Conservation (phyloP, 1,284 basidiomycete species). For the Marasmius oreades region DNA sequence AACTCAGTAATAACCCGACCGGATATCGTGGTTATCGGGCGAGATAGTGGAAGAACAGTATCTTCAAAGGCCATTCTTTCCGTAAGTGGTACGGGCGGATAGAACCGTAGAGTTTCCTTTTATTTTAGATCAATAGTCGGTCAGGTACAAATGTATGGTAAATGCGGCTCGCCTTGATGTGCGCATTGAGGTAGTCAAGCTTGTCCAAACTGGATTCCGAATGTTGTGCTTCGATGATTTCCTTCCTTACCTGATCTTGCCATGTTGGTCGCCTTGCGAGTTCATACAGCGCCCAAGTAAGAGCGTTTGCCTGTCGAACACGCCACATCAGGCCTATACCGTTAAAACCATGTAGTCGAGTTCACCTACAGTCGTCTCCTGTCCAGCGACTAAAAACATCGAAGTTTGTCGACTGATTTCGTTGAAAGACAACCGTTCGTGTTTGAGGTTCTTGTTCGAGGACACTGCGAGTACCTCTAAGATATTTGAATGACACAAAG, state of each 20-base stretch:
- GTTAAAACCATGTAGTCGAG: not conserved
- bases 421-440: not conserved
- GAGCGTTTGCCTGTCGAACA: not conserved
- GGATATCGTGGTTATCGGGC: slow-evolving; percentile 4
- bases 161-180: slow-evolving; percentile 1
- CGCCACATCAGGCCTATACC: not conserved
- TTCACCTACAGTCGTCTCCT: not conserved
- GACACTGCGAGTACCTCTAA: no score
- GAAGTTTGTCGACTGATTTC: not conserved
- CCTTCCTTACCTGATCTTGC: slow-evolving; percentile 4
- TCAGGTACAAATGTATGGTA: not conserved
- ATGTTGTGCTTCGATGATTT: not conserved
- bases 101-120: slow-evolving; percentile 13
- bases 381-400: not conserved
- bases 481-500: no score
- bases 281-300: slow-evolving; percentile 5
- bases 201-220: not conserved
- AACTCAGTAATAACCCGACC: slow-evolving; percentile 3
- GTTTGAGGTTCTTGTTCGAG: no score
- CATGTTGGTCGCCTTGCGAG: not conserved
- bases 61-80: slow-evolving; percentile 8
- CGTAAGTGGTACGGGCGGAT: slow-evolving; percentile 6
- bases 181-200: slow-evolving; percentile 6
- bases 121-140: not conserved
- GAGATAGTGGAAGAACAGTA: slow-evolving; percentile 11